Evolutionary conservation across 805 yeast species (phyloP).

Genomic region (Pichia ethanolica): DNA sequence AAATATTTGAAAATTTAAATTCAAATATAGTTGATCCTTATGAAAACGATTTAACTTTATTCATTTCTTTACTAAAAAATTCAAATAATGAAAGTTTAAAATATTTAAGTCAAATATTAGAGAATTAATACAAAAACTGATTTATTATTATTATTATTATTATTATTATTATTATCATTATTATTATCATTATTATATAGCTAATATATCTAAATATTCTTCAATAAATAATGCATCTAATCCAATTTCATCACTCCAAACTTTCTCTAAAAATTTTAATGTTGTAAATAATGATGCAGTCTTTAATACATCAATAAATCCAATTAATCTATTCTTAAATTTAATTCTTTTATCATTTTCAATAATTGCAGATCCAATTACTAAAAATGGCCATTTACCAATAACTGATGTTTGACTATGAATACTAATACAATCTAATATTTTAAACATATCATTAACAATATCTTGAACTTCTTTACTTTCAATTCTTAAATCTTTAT

Average conservation of each 20-base stretch:
- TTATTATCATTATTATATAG: not conserved
- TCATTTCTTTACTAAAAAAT: conserved; percentile 45
- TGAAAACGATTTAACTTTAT: conserved; percentile 28
- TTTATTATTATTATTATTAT: too few species aligned
- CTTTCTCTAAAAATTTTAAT: conserved; percentile 7
- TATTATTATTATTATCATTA: too few species aligned
- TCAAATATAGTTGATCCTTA: conserved; percentile 36
- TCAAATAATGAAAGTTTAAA: conserved; percentile 44
- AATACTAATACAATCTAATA: conserved; percentile 8
- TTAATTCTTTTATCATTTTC: conserved; percentile 9
- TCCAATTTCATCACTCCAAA: conserved; percentile 14
- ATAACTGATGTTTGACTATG: conserved; percentile 14
- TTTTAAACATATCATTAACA: conserved; percentile 6
- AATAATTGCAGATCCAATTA: conserved; percentile 15
- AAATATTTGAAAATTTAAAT: conserved; percentile 35
- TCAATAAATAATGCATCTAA: conserved; percentile 6
- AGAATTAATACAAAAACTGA: not conserved
- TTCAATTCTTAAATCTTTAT: not conserved
- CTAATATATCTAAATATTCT: conserved; percentile 5
- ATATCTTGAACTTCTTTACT: conserved; percentile 8
- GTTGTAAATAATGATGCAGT: conserved; percentile 10
- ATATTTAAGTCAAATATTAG: conserved; percentile 32
- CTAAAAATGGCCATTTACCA: conserved; percentile 17
- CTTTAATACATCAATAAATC: conserved; percentile 13
- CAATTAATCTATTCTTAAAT: conserved; percentile 9